Evolutionary conservation across 129 eudicot species (phyloP).

Genomic region (Calendula officinalis): DNA sequence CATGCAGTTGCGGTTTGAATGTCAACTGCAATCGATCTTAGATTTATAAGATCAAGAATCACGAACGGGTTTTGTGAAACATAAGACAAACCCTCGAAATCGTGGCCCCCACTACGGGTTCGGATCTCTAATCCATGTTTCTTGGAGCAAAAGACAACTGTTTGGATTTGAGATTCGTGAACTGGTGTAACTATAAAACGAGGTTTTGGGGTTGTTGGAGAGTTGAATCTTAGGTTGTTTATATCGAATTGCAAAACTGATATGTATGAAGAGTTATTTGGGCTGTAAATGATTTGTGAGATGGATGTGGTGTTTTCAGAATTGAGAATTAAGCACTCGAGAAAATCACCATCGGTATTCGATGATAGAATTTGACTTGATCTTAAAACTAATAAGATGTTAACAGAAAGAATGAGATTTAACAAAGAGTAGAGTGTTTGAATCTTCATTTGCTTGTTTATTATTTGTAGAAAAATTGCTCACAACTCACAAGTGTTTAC

Average conservation of each 20-base stretch:
- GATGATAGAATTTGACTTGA: neutral
- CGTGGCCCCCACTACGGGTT: conserved; percentile 41
- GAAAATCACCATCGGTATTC: conserved; percentile 23
- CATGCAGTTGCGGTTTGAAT: conserved; percentile 34
- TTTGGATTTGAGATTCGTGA: conserved; percentile 36
- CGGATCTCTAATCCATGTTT: conserved; percentile 30
- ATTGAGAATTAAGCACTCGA: conserved; percentile 25
- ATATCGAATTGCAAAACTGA: conserved; percentile 35
- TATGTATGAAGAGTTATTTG: conserved; percentile 39
- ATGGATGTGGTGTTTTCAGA: conserved; percentile 30
- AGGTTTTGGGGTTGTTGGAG: conserved; percentile 43
- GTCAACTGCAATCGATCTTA: conserved; percentile 34
- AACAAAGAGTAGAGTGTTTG: conserved; percentile 22
- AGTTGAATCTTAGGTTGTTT: conserved; percentile 40
- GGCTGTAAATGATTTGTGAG: conserved; percentile 35
- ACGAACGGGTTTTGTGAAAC: conserved; percentile 37
- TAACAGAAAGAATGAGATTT: conserved; percentile 8
- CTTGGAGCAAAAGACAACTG: conserved; percentile 29
- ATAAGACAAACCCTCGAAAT: conserved; percentile 38
- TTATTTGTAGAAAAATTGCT: neutral
- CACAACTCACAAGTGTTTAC: neutral
- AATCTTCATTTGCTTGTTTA: conserved; percentile 18
- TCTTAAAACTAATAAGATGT: conserved; percentile 9
- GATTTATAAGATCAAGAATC: conserved; percentile 35
- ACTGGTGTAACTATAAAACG: conserved; percentile 30